Evolutionary conservation across 495 filamentous ascomycete genomes (phyloP).

Genomic region (Pyronema omphalodes): DNA sequence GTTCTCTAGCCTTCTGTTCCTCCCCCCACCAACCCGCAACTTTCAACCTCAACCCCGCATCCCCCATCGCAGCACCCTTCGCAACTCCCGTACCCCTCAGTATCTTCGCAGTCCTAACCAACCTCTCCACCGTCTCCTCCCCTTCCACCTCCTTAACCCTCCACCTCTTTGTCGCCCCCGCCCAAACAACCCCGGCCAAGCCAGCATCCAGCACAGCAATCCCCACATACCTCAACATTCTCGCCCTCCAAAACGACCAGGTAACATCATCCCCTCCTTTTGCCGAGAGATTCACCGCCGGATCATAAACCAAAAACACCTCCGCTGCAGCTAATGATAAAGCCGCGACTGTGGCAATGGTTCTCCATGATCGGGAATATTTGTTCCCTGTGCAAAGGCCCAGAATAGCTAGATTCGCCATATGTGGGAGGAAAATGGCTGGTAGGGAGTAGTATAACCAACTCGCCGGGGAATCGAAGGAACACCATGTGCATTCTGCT

Average conservation of each 20-base stretch:
- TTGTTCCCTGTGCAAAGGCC: conserved; percentile 43
- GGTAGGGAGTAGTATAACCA: conserved; percentile 76
- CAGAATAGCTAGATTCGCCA: conserved; percentile 51
- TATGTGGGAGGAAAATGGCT: conserved; percentile 50
- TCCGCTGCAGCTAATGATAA: conserved; percentile 44
- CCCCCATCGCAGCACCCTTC: conserved; percentile 35
- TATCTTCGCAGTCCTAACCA: conserved; percentile 28
- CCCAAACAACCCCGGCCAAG: conserved; percentile 45
- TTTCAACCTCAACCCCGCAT: conserved; percentile 33
- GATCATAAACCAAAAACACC: conserved; percentile 32
- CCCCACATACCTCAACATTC: conserved; percentile 36
- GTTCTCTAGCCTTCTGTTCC: conserved; percentile 35
- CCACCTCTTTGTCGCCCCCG: conserved; percentile 54
- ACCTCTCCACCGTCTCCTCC: conserved; percentile 26
- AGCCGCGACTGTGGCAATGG: conserved; percentile 43
- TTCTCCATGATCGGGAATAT: conserved; percentile 49
- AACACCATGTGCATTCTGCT: conserved; percentile 62
- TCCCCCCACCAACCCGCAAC: conserved; percentile 34
- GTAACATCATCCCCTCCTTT: conserved; percentile 38
- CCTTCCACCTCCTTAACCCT: conserved; percentile 32
- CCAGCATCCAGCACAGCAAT: conserved; percentile 44
- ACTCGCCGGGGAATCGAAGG: conserved; percentile 44
- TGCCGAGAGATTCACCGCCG: not conserved
- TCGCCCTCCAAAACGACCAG: conserved; percentile 50
- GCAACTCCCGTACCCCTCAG: conserved; percentile 36